A percentile compares a stretch with the other conserved stretches of the same genome.
These are phyloP conservation scores for Chlamydomonas reinhardtii DNA, from an alignment of 163 green algal species.

Conservation along the genomic window DNA sequence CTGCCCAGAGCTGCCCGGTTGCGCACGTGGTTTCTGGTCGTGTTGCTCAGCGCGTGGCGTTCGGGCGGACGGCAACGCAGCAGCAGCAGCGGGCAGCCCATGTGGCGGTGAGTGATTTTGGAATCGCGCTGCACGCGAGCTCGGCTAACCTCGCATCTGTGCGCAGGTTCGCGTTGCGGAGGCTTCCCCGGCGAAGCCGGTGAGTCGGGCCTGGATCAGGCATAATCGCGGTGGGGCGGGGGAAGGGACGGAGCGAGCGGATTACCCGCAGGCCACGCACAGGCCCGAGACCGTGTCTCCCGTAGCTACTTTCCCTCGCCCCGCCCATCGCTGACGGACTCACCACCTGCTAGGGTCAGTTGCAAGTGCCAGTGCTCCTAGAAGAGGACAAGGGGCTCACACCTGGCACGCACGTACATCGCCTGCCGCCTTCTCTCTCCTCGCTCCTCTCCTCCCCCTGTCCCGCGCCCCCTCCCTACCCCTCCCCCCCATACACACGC, in stretches of 20 bases:
- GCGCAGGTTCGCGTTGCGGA: slow-evolving; percentile 25
- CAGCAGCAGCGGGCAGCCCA: slow-evolving; percentile 6
- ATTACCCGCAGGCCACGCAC: too few relatives aligned
- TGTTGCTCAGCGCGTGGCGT: background rate
- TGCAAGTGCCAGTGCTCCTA: too few relatives aligned
- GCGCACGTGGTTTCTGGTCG: background rate
- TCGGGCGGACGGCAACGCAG: background rate
- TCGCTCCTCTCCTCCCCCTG: too few relatives aligned
- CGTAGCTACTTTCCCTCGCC: background rate
- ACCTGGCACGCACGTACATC: too few relatives aligned
- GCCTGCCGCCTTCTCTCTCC: too few relatives aligned
- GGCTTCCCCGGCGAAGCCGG: slow-evolving; percentile 25
- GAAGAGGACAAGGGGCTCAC: too few relatives aligned
- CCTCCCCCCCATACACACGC: background rate
- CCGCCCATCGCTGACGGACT: background rate
- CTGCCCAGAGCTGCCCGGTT: slow-evolving; percentile 5
- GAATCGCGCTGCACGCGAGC: background rate
- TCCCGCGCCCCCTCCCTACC: background rate
- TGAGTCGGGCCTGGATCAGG: background rate
- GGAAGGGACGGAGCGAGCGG: too few relatives aligned
- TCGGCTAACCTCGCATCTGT: background rate
- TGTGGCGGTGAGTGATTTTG: slow-evolving; percentile 15
- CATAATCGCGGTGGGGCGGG: background rate
- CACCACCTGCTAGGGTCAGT: too few relatives aligned
- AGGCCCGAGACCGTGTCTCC: too few relatives aligned